Evolutionary conservation across 176 grass and related monocot genomes (phyloP).

Genomic region (Chloris gayana): DNA sequence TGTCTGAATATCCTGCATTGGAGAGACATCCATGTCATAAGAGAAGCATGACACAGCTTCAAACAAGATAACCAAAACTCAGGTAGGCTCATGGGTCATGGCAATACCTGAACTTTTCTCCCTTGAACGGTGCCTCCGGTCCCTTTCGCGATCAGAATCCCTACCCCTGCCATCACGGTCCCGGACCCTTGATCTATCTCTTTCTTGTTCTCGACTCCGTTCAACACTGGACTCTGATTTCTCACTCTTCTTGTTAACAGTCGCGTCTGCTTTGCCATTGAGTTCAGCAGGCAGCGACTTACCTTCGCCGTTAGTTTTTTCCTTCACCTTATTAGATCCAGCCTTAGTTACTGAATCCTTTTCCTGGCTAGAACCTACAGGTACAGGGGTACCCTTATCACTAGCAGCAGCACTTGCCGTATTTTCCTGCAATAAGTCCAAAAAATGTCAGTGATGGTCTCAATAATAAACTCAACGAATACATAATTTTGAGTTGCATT

Average conservation of each 20-base stretch:
- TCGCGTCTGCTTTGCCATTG: slow-evolving; percentile 57
- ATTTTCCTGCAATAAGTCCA: slow-evolving; percentile 57
- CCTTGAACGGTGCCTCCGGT: slow-evolving; percentile 56
- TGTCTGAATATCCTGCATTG: slow-evolving; percentile 60
- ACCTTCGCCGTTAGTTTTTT: slow-evolving; percentile 59
- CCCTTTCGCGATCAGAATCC: slow-evolving; percentile 71
- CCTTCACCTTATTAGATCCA: slow-evolving; percentile 60
- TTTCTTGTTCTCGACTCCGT: slow-evolving; percentile 62
- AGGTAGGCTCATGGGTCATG: slow-evolving; percentile 19
- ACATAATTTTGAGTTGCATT: not conserved
- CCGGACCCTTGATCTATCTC: slow-evolving; percentile 62
- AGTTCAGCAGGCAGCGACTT: slow-evolving; percentile 47
- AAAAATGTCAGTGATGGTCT: slow-evolving; percentile 3
- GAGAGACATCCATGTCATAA: slow-evolving; percentile 20
- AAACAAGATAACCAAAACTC: not conserved
- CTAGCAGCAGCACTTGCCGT: slow-evolving; percentile 42
- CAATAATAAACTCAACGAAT: slow-evolving; percentile 6
- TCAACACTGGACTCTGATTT: slow-evolving; percentile 63
- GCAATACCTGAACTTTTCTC: slow-evolving; percentile 79
- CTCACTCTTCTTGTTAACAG: slow-evolving; percentile 58
- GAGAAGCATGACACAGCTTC: not conserved
- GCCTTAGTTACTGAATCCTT: slow-evolving; percentile 58
- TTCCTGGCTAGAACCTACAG: slow-evolving; percentile 53
- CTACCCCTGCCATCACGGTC: slow-evolving; percentile 46
- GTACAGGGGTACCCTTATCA: slow-evolving; percentile 51